Evolutionary conservation across 1,284 basidiomycete species (phyloP).

Genomic region (Xanthoconium separans): DNA sequence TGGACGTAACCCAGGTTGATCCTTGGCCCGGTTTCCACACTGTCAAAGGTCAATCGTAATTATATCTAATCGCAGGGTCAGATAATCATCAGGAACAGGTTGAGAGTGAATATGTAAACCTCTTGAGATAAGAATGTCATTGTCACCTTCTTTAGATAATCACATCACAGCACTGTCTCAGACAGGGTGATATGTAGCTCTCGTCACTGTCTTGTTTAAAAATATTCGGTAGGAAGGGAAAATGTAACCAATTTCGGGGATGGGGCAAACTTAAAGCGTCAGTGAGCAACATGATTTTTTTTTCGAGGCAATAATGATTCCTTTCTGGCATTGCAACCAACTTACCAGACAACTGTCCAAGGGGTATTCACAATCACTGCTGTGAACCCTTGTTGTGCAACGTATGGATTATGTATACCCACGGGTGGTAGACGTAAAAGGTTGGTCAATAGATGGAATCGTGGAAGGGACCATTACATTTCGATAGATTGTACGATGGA

Average conservation of each 20-base stretch:
- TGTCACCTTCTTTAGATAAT: neutral
- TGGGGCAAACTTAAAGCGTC: neutral
- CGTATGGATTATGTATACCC: conserved; percentile 3
- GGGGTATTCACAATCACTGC: conserved; percentile 5
- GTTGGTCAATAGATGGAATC: conserved; percentile 8
- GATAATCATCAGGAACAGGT: neutral
- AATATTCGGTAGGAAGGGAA: neutral
- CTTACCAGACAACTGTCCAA: neutral
- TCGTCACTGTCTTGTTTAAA: neutral
- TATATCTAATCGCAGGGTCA: neutral
- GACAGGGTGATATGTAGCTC: neutral
- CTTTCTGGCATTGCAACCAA: neutral
- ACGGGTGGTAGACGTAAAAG: conserved; percentile 4
- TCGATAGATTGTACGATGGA: conserved; percentile 15
- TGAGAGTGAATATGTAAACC: neutral
- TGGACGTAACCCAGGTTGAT: neutral
- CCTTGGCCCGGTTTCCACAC: neutral
- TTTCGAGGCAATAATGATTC: neutral
- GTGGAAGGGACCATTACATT: conserved; percentile 16
- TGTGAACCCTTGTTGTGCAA: conserved; percentile 5
- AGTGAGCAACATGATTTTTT: neutral
- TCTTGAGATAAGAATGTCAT: neutral
- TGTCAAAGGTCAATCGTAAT: neutral
- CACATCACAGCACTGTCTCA: neutral
- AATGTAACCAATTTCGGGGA: conserved; percentile 7